Base-by-base conservation (phyloP, 257 asterid genomes). In the Ocimum tenuiflorum region DNA sequence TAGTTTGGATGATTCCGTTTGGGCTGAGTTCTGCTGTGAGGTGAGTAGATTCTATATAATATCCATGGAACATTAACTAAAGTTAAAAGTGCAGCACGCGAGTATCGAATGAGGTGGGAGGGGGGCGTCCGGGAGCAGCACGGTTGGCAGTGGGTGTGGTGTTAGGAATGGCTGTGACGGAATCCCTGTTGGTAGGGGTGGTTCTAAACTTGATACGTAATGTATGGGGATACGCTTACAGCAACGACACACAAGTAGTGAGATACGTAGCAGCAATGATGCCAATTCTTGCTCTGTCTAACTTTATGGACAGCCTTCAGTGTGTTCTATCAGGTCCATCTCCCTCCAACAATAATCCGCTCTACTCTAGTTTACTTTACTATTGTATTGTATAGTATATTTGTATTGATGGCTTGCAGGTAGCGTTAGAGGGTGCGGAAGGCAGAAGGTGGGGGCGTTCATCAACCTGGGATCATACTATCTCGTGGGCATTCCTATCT, bases 21-120 rank as follows among this genome's bases (percentile, higher is more conserved):
- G 97, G 97, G 65, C 95, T 91, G 58, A 80, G 95, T 77, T 71
- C 74, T 74, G 96, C 95, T 38, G 83, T 86, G 69, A 91, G 97
- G 97, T 90, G 6, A n/a, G 18, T 42, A 9, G 6, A 5, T 31
- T 0, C n/a, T n/a, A n/a, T n/a, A n/a, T n/a, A n/a, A n/a, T n/a
- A n/a, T n/a, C n/a, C n/a, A n/a, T n/a, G n/a, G n/a, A n/a, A n/a
- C n/a, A n/a, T n/a, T n/a, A n/a, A n/a, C n/a, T n/a, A n/a, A n/a
- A n/a, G n/a, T n/a, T n/a, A n/a, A n/a, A n/a, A n/a, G n/a, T 64
- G 80, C 62, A 90, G 97, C 81, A 87, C 96, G 20, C 85, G 97
- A 15, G 95, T 90, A 36, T 85, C 96, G 12, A 90, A 90, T 58
- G 95, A 90, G 67, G 76, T 90, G 58, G 97, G 96, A 11, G 96